Base-by-base conservation (phyloP, 192 early-diverging fungal species). In the Coemansia biformis region DNA sequence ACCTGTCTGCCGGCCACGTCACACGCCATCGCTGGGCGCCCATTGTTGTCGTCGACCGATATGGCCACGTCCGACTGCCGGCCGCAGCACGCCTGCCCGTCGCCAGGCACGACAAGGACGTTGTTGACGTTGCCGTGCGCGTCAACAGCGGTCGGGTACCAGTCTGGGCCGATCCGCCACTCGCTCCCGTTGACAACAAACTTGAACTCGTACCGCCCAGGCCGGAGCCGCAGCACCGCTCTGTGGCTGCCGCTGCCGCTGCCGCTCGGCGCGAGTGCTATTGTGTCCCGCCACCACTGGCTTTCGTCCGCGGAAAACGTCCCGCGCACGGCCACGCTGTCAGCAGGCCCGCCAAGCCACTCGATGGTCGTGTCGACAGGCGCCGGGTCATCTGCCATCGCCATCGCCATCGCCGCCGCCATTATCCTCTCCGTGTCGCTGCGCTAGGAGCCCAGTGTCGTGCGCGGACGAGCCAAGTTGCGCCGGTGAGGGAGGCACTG, bases 151-250 rank as follows among this genome's bases (percentile, higher is more conserved):
- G 47, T 59, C 17, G 48, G 35, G 49, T 72, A 72, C 31, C 14
- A 22, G 5, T 32, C 26, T 24, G 59, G 13, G 48, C 52, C 56
- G 43, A 64, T 37, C 34, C 44, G 56, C 68, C 68, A 72, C n/a
- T 72, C 60, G 11, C 39, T 32, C 12, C 40, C 52, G 42, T 72
- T 51, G 40, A 72, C 35, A 16, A 72, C 57, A 46, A 59, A 72
- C 38, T 72, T 72, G 48, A 72, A 72, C 53, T 63, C 61, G 57
- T 72, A 72, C 18, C 41, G 41, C 3, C 68, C 68, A 1, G 61
- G 68, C 19, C 35, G 28, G 24, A 72, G 61, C 40, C 14, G 38
- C 56, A 72, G 43, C 14, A 22, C 40, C 16, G 38, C 56, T 10
- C 39, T 51, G 44, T 42, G 37, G 0, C 18, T 15, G 18, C 6